Evolutionary conservation across 139 green algal species (phyloP).

Genomic region (Closterium sp.): DNA sequence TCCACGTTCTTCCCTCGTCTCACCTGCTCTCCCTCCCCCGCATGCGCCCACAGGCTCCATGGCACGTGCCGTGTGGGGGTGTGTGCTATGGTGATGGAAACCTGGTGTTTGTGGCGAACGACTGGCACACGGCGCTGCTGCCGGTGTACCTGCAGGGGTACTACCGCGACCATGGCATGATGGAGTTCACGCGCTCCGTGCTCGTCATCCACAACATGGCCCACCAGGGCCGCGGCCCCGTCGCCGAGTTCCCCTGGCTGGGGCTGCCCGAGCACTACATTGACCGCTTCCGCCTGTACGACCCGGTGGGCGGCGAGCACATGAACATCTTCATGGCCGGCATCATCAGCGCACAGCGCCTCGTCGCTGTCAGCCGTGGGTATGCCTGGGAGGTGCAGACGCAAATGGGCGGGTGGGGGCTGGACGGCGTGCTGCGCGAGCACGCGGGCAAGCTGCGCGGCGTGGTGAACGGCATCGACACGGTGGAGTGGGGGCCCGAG

Average conservation of each 20-base stretch:
- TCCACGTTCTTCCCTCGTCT: not conserved
- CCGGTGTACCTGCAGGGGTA: constrained; percentile 83
- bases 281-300: constrained; percentile 64
- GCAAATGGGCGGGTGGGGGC: constrained; percentile 89
- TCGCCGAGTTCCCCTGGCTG: constrained; percentile 75
- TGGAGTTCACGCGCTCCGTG: constrained; percentile 79
- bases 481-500: constrained; percentile 74
- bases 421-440: constrained; percentile 80
- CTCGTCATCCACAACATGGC: constrained; percentile 87
- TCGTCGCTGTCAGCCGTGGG: constrained; percentile 80
- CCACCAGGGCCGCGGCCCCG: constrained; percentile 78
- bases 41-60: constrained; percentile 48
- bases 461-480: constrained; percentile 97
- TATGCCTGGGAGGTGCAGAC: constrained; percentile 98
- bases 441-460: constrained; percentile 85
- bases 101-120: constrained; percentile 81
- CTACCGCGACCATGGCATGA: constrained; percentile 93
- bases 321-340: constrained; percentile 96
- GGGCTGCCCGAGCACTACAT: constrained; percentile 79
- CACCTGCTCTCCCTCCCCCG: not conserved
- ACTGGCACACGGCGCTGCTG: constrained; percentile 85
- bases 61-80: constrained; percentile 53
- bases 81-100: constrained; percentile 70
- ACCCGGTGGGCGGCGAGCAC: constrained; percentile 93
- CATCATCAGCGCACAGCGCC: constrained; percentile 74